Evolutionary conservation across 2,329 filamentous ascomycete species (phyloP).

Genomic region (Clonostachys sp.): DNA sequence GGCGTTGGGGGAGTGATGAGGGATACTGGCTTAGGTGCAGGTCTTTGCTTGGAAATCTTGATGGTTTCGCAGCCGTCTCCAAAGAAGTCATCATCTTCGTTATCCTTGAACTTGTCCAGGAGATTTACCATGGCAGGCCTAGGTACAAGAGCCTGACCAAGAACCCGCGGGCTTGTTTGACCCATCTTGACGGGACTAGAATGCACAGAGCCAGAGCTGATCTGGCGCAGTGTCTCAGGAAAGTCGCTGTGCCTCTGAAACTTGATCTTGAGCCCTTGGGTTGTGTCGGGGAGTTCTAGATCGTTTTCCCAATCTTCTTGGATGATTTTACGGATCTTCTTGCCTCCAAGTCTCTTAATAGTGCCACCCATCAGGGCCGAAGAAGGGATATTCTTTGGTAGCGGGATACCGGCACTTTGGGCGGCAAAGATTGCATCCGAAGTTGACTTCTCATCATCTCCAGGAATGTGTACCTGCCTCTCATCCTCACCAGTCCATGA

Average conservation of each 20-base stretch:
- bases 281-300: conserved; percentile 60
- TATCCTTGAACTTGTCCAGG: conserved; percentile 61
- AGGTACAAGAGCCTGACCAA: conserved; percentile 11
- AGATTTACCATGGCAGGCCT: conserved; percentile 6
- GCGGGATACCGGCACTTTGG: conserved; percentile 83
- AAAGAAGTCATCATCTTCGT: conserved; percentile 58
- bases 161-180: conserved; percentile 15
- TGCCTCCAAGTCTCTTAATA: conserved; percentile 81
- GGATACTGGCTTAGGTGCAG: conserved; percentile 43
- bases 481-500: conserved; percentile 77
- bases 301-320: conserved; percentile 82
- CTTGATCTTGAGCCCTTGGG: conserved; percentile 61
- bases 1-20: conserved; percentile 53
- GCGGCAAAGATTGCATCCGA: conserved; percentile 83
- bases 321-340: conserved; percentile 67
- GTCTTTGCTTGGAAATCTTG: conserved; percentile 57
- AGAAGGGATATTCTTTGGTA: conserved; percentile 79
- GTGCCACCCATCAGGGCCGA: conserved; percentile 89
- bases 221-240: conserved; percentile 64
- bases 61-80: conserved; percentile 63
- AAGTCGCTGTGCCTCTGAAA: conserved; percentile 55
- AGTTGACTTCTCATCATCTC: conserved; percentile 80
- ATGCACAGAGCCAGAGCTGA: conserved; percentile 51
- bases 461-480: conserved; percentile 79
- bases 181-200: conserved; percentile 42